A percentile compares a stretch with the other conserved stretches of the same genome.
Conservation (phyloP, 2,329 filamentous ascomycete genomes). For the Plectosphaerella sp. region DNA sequence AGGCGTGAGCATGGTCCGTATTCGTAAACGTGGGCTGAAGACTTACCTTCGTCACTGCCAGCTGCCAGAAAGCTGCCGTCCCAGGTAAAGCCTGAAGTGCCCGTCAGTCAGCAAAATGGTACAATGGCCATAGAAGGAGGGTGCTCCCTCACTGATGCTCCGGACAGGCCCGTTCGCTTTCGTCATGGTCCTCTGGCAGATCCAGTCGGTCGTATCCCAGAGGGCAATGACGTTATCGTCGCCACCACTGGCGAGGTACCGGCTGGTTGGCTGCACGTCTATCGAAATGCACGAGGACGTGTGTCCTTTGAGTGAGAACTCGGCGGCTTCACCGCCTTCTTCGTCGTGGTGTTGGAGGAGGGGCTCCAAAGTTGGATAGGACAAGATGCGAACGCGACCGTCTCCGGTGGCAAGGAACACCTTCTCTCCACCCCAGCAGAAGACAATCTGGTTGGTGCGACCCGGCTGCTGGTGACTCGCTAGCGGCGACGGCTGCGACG, state of each 20-base stretch:
- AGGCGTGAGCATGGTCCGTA: neutral
- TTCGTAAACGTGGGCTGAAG: neutral
- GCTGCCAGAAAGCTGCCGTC: constrained; percentile 72
- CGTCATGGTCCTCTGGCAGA: constrained; percentile 67
- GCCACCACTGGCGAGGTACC: constrained; percentile 70
- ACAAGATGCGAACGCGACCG: constrained; percentile 65
- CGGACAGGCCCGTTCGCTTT: constrained; percentile 66
- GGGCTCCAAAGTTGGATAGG: constrained; percentile 60
- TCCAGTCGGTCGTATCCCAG: constrained; percentile 76
- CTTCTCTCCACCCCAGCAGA: constrained; percentile 68
- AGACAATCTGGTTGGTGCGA: constrained; percentile 69
- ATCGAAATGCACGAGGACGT: constrained; percentile 67
- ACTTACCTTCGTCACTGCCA: constrained; percentile 66
- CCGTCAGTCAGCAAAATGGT: neutral
- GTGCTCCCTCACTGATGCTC: constrained; percentile 52
- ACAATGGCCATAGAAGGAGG: neutral
- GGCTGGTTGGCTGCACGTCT: constrained; percentile 66
- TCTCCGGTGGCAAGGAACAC: constrained; percentile 68
- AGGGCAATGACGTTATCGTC: constrained; percentile 71
- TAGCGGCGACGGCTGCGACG: constrained; percentile 50
- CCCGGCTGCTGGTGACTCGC: constrained; percentile 55
- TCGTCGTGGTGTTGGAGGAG: constrained; percentile 31
- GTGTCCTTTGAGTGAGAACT: constrained; percentile 66
- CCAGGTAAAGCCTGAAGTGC: constrained; percentile 62
- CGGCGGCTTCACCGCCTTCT: constrained; percentile 33